phyloP scores from a whole-genome alignment of 306 rosid species.

The Alnus rubra region DNA sequence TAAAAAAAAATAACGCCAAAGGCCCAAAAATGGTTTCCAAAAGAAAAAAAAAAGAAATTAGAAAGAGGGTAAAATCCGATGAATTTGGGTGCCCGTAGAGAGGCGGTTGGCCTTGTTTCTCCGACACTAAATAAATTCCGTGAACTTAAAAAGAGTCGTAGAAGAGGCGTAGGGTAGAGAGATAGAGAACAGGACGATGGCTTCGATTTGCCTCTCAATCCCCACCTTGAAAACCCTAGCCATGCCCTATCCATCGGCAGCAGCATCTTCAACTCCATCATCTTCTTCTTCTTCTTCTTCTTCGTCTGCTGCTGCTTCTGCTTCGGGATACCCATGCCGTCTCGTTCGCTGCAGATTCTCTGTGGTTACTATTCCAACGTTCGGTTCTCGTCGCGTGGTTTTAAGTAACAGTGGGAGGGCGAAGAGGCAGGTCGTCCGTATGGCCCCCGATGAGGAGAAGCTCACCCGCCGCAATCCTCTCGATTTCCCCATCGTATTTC shows the following conservation, averaged over 20 bases:
- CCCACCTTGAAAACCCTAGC: conserved; percentile 14
- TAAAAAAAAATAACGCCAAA: not conserved
- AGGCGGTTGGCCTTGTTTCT: conserved; percentile 3
- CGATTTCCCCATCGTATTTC: conserved; percentile 36
- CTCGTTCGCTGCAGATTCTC: conserved; percentile 4
- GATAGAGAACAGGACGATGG: not conserved
- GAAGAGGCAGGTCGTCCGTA: conserved; percentile 26
- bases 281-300: not conserved
- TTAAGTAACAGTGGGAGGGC: not conserved
- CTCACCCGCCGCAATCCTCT: conserved; percentile 44
- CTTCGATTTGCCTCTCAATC: not conserved
- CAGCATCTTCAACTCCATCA: not conserved
- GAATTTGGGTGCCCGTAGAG: not conserved
- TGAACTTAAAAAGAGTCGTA: not conserved
- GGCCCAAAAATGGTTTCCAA: not conserved
- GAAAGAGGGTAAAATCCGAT: not conserved
- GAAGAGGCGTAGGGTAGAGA: not conserved
- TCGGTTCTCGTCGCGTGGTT: not conserved
- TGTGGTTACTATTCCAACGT: not conserved
- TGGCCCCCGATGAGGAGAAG: conserved; percentile 46
- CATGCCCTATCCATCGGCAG: not conserved
- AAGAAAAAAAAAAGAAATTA: not conserved
- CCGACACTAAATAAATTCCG: not conserved
- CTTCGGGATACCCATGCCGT: not conserved
- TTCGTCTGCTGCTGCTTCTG: not conserved